Base-by-base conservation (phyloP, 2,329 filamentous ascomycete species). In the Cryphonectria carpinicola region DNA sequence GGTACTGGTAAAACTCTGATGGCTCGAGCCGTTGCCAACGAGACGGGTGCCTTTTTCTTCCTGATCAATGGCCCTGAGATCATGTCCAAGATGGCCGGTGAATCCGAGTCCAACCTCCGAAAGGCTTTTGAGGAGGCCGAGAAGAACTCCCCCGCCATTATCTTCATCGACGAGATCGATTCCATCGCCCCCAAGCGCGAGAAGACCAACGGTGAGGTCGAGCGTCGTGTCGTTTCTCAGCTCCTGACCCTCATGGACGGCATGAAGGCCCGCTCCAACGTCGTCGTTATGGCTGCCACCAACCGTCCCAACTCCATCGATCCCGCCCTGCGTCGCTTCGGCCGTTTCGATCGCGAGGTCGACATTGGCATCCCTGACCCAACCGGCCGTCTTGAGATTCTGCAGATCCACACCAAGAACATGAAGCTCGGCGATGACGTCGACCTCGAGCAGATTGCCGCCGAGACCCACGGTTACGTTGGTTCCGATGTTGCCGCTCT, bases 1-100 rank as follows among this genome's bases (percentile, higher is more conserved):
- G 96, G 96, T 93, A 98, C 96, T 74, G 96, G 96, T 92, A 99
- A 99, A 89, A 99, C 96, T 52, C 86, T 99, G 76, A 98, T 98
- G 96, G 96, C 96, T 79, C 93, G 96, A 83, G 96, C 96, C 74
- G 96, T 99, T 70, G 96, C 96, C 83, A 98, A 98, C 84, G 96
- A 98, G 87, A 98, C 96, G 46, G 96, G 96, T 78, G 95, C 95
- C 65, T 98, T 98, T 87, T 99, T 99, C 87, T 98, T 99, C 90
- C 85, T 98, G 74, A 98, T 99, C 89, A 98, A 98, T 84, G 95
- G 96, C 75, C 96, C 96, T 67, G 96, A 98, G 82, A 98, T 99
- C 86, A 98, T 99, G 96, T 98, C 95, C 71, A 98, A 98, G 90
- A 98, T 98, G 96, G 96, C 96, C 72, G 96, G 96, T 89, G 96